Conservation (phyloP, 2,329 filamentous ascomycete species). For the Apiospora arundinis region DNA sequence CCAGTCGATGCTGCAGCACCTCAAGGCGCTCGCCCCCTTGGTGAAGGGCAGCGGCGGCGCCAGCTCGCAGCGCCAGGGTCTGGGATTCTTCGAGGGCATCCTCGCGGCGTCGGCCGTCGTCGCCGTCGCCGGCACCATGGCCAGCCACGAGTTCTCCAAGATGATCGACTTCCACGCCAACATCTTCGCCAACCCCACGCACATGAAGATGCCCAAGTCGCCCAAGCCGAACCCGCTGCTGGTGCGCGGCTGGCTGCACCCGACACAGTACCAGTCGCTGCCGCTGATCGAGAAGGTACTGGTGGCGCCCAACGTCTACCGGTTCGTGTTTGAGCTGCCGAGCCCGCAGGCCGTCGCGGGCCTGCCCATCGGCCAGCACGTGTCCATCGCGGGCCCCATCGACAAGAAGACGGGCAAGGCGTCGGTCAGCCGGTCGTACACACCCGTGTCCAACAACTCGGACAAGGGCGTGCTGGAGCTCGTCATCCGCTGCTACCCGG, state of each 20-base stretch:
- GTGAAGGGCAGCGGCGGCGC: slow-evolving; percentile 4
- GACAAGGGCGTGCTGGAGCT: slow-evolving; percentile 57
- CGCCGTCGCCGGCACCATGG: slow-evolving; percentile 40
- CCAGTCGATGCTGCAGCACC: slow-evolving; percentile 6
- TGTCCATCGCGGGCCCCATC: slow-evolving; percentile 56
- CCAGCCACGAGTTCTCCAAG: slow-evolving; percentile 39
- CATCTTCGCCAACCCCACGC: slow-evolving; percentile 44
- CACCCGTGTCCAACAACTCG: slow-evolving; percentile 57
- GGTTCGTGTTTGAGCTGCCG: slow-evolving; percentile 56
- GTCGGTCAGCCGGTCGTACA: slow-evolving; percentile 57
- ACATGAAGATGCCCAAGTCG: slow-evolving; percentile 47
- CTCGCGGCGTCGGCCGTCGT: slow-evolving; percentile 43
- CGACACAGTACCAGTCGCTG: slow-evolving; percentile 53
- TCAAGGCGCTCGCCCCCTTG: slow-evolving; percentile 23
- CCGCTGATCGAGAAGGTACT: slow-evolving; percentile 48
- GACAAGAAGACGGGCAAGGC: slow-evolving; percentile 43
- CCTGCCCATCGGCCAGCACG: slow-evolving; percentile 63
- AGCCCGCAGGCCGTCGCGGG: slow-evolving; percentile 51
- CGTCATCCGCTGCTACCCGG: slow-evolving; percentile 57
- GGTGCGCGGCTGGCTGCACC: slow-evolving; percentile 55
- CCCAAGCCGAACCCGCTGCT: slow-evolving; percentile 47
- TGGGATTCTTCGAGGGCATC: slow-evolving; percentile 47
- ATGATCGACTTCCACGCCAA: slow-evolving; percentile 41
- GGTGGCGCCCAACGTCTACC: slow-evolving; percentile 52
- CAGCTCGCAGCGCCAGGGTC: slow-evolving; percentile 27